phyloP scores from a whole-genome alignment of 2,329 filamentous ascomycete genomes.

The Basipetospora chlamydospora region DNA sequence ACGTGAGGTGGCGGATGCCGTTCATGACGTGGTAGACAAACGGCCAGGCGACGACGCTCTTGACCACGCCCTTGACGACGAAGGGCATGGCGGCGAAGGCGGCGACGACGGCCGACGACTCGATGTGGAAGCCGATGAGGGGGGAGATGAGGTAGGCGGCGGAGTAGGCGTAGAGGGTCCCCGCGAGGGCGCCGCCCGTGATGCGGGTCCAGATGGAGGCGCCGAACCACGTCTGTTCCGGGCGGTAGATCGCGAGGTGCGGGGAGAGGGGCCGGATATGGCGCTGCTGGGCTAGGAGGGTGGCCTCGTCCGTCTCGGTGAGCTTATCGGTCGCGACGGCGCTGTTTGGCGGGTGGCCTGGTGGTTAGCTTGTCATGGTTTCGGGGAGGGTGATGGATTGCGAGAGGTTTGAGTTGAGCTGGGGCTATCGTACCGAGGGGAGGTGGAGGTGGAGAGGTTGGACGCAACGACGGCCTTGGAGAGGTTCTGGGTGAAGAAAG shows the following conservation, averaged over 20 bases:
- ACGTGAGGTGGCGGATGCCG: slow-evolving; percentile 38
- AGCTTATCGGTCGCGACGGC: slow-evolving; percentile 42
- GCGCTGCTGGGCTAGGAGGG: slow-evolving; percentile 70
- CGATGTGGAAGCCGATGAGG: slow-evolving; percentile 49
- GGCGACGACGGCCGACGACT: slow-evolving; percentile 44
- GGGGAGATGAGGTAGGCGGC: slow-evolving; percentile 70
- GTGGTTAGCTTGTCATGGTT: slow-evolving; percentile 4
- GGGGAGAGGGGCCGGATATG: slow-evolving; percentile 68
- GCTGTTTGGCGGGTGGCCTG: slow-evolving; percentile 22
- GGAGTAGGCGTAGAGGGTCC: slow-evolving; percentile 66
- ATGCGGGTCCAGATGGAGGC: slow-evolving; percentile 64
- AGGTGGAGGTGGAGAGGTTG: slow-evolving; percentile 23
- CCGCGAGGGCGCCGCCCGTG: slow-evolving; percentile 61
- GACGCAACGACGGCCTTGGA: slow-evolving; percentile 29
- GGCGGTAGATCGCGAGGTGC: slow-evolving; percentile 74
- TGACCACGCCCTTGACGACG: slow-evolving; percentile 40
- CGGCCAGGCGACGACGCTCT: slow-evolving; percentile 43
- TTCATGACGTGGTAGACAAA: slow-evolving; percentile 43
- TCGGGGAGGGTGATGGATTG: not conserved
- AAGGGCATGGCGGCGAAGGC: slow-evolving; percentile 45
- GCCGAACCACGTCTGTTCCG: slow-evolving; percentile 72
- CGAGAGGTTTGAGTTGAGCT: not conserved
- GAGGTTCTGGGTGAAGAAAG: slow-evolving; percentile 23
- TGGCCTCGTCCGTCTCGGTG: slow-evolving; percentile 34
- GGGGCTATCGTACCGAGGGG: slow-evolving; percentile 31